Conservation (phyloP, 2,329 filamentous ascomycete species). For the Ceratocystis lukuohia region DNA sequence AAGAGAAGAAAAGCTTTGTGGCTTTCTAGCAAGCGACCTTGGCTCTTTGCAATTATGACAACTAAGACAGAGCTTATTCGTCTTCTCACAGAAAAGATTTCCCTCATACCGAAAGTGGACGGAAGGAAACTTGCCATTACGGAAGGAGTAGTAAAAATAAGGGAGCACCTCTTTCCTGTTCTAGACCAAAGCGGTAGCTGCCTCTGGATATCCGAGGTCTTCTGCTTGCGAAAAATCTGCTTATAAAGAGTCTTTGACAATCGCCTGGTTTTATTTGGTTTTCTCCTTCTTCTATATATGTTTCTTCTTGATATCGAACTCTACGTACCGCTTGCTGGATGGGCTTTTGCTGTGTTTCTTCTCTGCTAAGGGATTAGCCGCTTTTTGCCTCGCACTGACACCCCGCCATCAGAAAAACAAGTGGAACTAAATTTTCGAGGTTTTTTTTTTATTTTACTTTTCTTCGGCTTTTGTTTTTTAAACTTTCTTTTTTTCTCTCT, state of each 20-base stretch:
- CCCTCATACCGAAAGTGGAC: conserved; percentile 7
- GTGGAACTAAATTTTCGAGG: conserved; percentile 8
- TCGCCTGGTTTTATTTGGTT: not conserved
- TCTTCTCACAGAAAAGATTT: not conserved
- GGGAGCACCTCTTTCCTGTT: not conserved
- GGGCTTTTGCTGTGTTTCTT: not conserved
- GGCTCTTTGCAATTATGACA: no score
- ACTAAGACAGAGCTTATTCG: no score
- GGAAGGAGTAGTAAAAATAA: not conserved
- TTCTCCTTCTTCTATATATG: not conserved
- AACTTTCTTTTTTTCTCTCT: not conserved
- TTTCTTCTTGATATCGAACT: not conserved
- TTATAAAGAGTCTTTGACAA: not conserved
- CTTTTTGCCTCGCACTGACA: conserved; percentile 11
- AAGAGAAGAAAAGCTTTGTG: no score
- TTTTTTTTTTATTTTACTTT: not conserved
- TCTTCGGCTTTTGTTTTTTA: not conserved
- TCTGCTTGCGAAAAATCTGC: not conserved
- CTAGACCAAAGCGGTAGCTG: not conserved
- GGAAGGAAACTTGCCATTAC: not conserved
- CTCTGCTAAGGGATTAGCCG: conserved; percentile 2
- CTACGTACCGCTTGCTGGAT: no score
- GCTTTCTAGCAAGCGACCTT: no score
- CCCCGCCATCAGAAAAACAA: conserved; percentile 12
- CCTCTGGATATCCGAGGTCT: not conserved